Percentiles rank a stretch among this genome's conserved stretches.
Evolutionary conservation across 2,329 filamentous ascomycete species (phyloP).

Genomic region (Aspergillus transmontanensis): DNA sequence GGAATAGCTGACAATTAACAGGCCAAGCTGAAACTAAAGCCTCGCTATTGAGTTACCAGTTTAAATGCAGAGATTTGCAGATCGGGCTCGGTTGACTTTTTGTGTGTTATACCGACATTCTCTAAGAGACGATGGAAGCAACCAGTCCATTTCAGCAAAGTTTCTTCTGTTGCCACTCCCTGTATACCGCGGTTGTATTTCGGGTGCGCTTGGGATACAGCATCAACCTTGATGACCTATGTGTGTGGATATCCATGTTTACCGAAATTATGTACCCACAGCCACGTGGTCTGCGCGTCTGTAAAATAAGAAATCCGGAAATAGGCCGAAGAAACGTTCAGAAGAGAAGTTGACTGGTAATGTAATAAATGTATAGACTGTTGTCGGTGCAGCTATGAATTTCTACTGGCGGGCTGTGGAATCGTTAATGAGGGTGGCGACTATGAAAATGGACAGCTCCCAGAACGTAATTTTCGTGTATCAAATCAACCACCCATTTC

Average conservation of each 20-base stretch:
- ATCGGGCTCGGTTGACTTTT: not conserved
- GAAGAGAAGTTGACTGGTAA: not conserved
- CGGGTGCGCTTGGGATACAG: not conserved
- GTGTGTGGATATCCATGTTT: not conserved
- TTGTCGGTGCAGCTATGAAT: not conserved
- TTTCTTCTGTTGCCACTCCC: not conserved
- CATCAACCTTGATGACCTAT: not conserved
- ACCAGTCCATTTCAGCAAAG: not conserved
- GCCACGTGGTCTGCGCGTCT: not conserved
- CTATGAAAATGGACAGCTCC: not conserved
- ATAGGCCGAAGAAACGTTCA: not conserved
- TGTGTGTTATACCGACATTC: not conserved
- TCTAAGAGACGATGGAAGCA: not conserved
- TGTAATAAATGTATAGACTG: not conserved
- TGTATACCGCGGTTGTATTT: not conserved
- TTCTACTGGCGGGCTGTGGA: not conserved
- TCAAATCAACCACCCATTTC: not conserved
- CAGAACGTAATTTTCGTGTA: not conserved
- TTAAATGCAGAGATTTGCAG: not conserved
- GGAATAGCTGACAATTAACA: not conserved
- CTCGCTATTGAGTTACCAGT: not conserved
- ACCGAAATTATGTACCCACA: not conserved
- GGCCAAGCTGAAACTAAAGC: not conserved
- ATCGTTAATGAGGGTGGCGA: not conserved
- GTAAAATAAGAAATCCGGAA: not conserved